Evolutionary conservation across 2,329 filamentous ascomycete species (phyloP), one percentile per base, ranked within the genome.

Genomic region (Aquanectria penicillioides): DNA sequence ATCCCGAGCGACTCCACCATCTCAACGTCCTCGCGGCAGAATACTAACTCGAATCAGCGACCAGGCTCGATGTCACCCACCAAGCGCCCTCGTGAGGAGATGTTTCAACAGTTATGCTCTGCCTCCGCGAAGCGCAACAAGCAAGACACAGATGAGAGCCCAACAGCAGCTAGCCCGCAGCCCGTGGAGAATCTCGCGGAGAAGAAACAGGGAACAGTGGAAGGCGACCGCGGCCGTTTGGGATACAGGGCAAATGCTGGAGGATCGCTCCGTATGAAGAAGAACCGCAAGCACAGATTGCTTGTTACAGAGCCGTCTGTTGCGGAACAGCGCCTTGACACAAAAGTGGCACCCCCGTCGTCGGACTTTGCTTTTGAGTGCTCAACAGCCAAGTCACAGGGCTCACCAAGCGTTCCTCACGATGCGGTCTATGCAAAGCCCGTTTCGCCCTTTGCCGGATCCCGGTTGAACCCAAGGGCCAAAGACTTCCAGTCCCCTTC

Each of bases 231-330:
- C 15, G 57, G 52, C 5, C 63, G 50, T 9, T 64, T 61, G 11
- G 60, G 57, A 13, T 77, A 71, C 17, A 66, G 72, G 25, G 57
- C 65, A 33, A 61, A 67, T 22, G 69, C 66, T 10, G 74, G 73
- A n/a, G 74, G 73, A 18, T 77, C 76, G 4, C 65, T 77, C 25
- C 70, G 69, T 9, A 55, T 76, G 20, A 58, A 61, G 3, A 75
- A 75, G 59, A 68, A 69, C 43, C 71, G 73, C 22, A 71, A 65
- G 26, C 59, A 62, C 12, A 66, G 61, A 13, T 37, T 59, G 20
- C 18, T 67, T 11, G 49, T 62, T 51, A 44, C 60, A 15, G 57
- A 44, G n/a, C 40, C 68, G 34, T 49, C 50, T 17, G 57, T 67
- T 10, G 43, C 55, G 36, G 66, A 63, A 47, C 57, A 65, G 22